These are phyloP conservation scores for Trichoderma koningiopsis DNA, from an alignment of 2,329 filamentous ascomycete genomes.

Conservation along the genomic window DNA sequence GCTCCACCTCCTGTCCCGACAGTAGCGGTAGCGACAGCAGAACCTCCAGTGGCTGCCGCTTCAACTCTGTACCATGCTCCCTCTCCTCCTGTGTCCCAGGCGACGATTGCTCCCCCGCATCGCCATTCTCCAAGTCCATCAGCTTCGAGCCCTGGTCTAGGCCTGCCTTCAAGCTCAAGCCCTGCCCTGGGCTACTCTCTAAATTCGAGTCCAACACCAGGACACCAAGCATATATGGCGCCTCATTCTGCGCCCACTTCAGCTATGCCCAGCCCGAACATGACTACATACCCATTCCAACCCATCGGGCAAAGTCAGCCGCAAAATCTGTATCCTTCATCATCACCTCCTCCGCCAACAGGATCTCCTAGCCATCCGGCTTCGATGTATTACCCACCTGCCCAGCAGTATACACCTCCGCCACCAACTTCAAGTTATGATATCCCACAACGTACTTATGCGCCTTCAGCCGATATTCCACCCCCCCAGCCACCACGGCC, in stretches of 20 bases:
- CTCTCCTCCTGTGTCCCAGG: neutral
- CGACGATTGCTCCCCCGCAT: neutral
- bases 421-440: conserved; percentile 16
- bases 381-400: neutral
- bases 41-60: neutral
- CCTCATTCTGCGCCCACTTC: conserved; percentile 1
- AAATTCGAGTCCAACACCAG: neutral
- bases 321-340: neutral
- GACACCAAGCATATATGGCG: conserved; percentile 22
- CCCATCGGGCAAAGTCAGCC: neutral
- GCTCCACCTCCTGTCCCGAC: neutral
- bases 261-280: neutral
- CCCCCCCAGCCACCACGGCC: conserved; percentile 27
- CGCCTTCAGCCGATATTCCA: conserved; percentile 3
- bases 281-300: neutral
- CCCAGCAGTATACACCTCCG: conserved; percentile 18
- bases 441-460: conserved; percentile 26
- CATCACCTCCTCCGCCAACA: conserved; percentile 4
- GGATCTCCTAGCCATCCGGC: neutral
- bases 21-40: neutral
- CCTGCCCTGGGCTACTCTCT: neutral
- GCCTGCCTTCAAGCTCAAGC: neutral
- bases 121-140: neutral
- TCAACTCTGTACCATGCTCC: neutral
- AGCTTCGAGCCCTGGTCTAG: neutral